Base-by-base conservation (phyloP, 306 rosid species). In the Bauhinia variegata region DNA sequence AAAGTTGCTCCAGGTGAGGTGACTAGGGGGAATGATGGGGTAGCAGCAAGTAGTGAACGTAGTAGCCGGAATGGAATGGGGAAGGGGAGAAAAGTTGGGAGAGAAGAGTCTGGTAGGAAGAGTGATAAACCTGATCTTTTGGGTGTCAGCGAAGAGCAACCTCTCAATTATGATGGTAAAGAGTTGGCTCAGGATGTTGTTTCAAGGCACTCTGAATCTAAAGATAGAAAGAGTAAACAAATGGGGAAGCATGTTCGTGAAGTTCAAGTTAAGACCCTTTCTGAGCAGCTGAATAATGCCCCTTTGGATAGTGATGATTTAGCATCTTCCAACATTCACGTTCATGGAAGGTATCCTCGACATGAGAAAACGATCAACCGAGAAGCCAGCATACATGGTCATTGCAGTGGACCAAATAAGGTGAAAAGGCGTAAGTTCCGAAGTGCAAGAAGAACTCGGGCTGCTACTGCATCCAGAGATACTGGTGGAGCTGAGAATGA, bases 251-350 rank as follows among this genome's bases (percentile, higher is more conserved):
- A 77, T 71, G 78, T 81, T 61, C 84, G 58, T 63, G 81, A 74
- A 71, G 78, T 50, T 81, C 89, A 66, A 9, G 75, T 52, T 33
- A 90, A 86, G 85, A 90, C 92, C 78, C 91, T 90, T 19, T 86
- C 95, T 15, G 95, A 88, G 65, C 92, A 88, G 70, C 80, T 86
- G 81, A 75, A 80, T 58, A 89, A 80, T 47, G 78, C 79, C 78
- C 85, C 81, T 11, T 73, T 84, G 85, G 96, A 88, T 54, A 77
- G 91, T 71, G 97, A 95, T 79, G 99, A 82, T 67, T 78, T 89
- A 52, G 86, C 86, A 46, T 93, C 95, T 37, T 86, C 95, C 11
- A 89, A 89, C 79, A 80, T 85, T 41, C 86, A 79, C 73, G 63
- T 82, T 42, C 85, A 61, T 41, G 86, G 83, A 72, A 85, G 88